Evolutionary conservation across 257 asterid genomes (phyloP).

Genomic region (Jasminum sambac): DNA sequence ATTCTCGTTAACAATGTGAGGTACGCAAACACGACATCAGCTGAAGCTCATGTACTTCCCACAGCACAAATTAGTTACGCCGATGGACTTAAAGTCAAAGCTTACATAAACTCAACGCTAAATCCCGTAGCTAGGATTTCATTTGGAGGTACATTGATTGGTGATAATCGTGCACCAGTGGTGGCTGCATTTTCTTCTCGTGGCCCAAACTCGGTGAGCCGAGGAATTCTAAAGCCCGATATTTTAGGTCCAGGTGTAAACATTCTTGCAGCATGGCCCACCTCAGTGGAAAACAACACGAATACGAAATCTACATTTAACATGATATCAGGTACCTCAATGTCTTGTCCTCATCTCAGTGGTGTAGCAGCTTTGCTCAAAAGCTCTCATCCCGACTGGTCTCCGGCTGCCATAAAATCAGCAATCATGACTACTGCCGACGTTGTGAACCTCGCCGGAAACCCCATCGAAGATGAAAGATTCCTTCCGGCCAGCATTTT

Average conservation of each 20-base stretch:
- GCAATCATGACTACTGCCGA: slow-evolving; percentile 56
- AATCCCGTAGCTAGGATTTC: slow-evolving; percentile 17
- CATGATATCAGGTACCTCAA: slow-evolving; percentile 51
- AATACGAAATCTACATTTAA: slow-evolving; percentile 37
- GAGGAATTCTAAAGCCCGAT: slow-evolving; percentile 32
- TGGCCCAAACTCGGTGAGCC: slow-evolving; percentile 25
- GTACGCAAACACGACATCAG: neutral
- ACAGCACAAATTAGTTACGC: slow-evolving; percentile 14
- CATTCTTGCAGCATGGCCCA: slow-evolving; percentile 44
- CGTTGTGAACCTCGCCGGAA: slow-evolving; percentile 20
- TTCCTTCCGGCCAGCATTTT: slow-evolving; percentile 31
- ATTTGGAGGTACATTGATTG: slow-evolving; percentile 20
- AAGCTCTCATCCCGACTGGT: slow-evolving; percentile 46
- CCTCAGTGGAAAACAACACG: slow-evolving; percentile 30
- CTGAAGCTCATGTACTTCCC: slow-evolving; percentile 23
- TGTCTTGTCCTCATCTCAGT: slow-evolving; percentile 55
- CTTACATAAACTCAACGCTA: slow-evolving; percentile 18
- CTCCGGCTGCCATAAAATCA: slow-evolving; percentile 46
- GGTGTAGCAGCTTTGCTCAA: slow-evolving; percentile 49
- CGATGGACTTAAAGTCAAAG: slow-evolving; percentile 15
- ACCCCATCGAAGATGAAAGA: slow-evolving; percentile 37
- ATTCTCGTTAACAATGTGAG: slow-evolving; percentile 3
- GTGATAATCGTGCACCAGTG: slow-evolving; percentile 24
- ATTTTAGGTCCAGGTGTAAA: slow-evolving; percentile 28
- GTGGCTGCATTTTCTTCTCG: slow-evolving; percentile 30